A percentile compares a stretch with the other conserved stretches of the same genome.
Conservation (phyloP, 331 rosid genomes). For the Rosa hybrid region DNA sequence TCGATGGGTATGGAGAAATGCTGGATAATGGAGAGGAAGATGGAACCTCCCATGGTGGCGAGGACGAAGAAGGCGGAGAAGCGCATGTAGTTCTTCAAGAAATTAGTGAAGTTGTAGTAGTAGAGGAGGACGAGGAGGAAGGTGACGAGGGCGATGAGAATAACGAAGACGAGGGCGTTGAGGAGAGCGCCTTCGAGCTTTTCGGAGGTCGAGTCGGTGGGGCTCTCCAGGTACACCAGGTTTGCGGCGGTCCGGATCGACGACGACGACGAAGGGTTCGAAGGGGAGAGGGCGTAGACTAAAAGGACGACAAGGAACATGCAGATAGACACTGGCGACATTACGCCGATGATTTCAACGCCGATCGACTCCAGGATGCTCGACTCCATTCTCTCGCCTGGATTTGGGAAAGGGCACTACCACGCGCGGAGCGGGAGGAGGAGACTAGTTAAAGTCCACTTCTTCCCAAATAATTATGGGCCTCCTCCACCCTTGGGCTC, state of each 20-base stretch:
- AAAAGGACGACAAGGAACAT: constrained; percentile 84
- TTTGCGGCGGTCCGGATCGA: constrained; percentile 83
- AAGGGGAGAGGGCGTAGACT: constrained; percentile 72
- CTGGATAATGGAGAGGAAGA: constrained; percentile 63
- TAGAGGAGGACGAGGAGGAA: constrained; percentile 78
- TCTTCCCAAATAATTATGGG: too few relatives aligned
- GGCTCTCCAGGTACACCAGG: constrained; percentile 79
- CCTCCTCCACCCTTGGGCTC: too few relatives aligned
- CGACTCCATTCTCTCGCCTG: constrained; percentile 53
- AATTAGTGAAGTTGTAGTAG: constrained; percentile 83
- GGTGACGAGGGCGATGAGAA: constrained; percentile 72
- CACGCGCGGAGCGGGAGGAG: too few relatives aligned
- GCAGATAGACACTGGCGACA: constrained; percentile 95
- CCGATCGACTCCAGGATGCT: constrained; percentile 83
- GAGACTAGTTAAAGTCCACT: too few relatives aligned
- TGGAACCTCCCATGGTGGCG: constrained; percentile 83
- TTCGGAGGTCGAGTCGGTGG: constrained; percentile 68
- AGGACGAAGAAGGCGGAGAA: constrained; percentile 91
- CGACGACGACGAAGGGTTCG: constrained; percentile 43
- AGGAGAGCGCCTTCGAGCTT: constrained; percentile 91
- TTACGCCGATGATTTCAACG: constrained; percentile 82
- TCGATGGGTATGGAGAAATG: constrained; percentile 79
- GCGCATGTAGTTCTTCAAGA: constrained; percentile 82
- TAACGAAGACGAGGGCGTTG: constrained; percentile 80
- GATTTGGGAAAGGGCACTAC: too few relatives aligned